These are phyloP conservation scores for Breynia disticha DNA, from an alignment of 441 rosid species.

Conservation along the genomic window DNA sequence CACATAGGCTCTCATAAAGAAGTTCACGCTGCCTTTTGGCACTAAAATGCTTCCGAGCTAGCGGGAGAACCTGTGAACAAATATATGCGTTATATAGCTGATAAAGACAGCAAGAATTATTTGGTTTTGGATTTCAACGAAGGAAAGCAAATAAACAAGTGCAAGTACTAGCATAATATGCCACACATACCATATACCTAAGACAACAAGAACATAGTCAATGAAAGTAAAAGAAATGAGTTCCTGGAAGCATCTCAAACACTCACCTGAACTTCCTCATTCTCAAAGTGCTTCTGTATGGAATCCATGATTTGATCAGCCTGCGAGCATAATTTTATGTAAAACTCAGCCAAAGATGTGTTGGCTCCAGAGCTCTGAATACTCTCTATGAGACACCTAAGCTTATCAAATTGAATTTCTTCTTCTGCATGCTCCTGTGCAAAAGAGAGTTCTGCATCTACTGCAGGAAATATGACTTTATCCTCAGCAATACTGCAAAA, in stretches of 20 bases:
- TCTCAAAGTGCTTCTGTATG: constrained; percentile 56
- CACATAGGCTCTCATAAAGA: constrained; percentile 62
- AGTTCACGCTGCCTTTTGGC: constrained; percentile 61
- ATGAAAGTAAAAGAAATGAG: not conserved
- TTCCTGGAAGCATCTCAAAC: not conserved
- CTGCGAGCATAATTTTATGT: constrained; percentile 42
- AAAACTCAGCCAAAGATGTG: constrained; percentile 48
- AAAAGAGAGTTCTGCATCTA: constrained; percentile 59
- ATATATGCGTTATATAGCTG: constrained; percentile 11
- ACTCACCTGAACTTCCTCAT: constrained; percentile 64
- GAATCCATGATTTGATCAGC: constrained; percentile 59
- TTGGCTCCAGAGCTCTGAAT: constrained; percentile 51
- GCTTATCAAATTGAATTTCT: constrained; percentile 49
- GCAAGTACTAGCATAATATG: too few relatives aligned
- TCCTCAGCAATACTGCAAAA: constrained; percentile 73
- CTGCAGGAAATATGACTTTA: constrained; percentile 73
- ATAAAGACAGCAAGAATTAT: not conserved
- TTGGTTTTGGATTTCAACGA: too few relatives aligned
- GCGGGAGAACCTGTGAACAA: constrained; percentile 55
- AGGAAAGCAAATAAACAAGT: too few relatives aligned
- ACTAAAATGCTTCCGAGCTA: constrained; percentile 66
- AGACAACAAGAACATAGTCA: not conserved
- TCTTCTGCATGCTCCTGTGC: constrained; percentile 69
- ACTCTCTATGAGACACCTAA: constrained; percentile 49
- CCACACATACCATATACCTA: too few relatives aligned